Evolutionary conservation across 2,329 filamentous ascomycete genomes (phyloP).

Genomic region (Chaetomiaceae sp.): DNA sequence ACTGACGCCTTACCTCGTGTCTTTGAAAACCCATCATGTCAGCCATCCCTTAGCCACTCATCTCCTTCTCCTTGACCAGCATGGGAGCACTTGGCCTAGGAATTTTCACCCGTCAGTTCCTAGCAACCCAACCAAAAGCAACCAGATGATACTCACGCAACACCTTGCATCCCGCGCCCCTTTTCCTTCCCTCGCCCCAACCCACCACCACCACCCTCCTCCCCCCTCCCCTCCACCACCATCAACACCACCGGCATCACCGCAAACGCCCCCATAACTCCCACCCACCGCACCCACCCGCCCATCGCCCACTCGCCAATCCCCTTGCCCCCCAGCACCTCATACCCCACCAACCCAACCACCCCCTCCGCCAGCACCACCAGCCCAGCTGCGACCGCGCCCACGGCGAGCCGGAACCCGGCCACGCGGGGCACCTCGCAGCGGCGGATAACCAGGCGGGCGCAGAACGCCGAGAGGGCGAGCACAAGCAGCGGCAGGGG

Average conservation of each 20-base stretch:
- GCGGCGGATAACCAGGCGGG: conserved; percentile 22
- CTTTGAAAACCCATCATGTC: too few relatives aligned
- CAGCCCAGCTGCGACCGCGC: conserved; percentile 23
- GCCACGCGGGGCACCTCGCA: conserved; percentile 27
- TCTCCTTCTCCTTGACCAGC: too few relatives aligned
- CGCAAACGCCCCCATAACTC: conserved; percentile 15
- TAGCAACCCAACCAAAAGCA: too few relatives aligned
- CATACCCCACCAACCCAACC: conserved; percentile 18
- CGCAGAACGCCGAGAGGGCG: conserved; percentile 22
- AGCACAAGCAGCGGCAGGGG: conserved; percentile 15
- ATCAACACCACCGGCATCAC: conserved; percentile 26
- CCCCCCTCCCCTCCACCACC: conserved; percentile 26
- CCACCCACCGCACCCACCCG: not conserved
- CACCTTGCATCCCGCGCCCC: not conserved
- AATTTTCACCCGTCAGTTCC: too few relatives aligned
- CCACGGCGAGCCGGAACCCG: conserved; percentile 29
- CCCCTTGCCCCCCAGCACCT: conserved; percentile 16
- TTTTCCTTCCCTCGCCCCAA: conserved; percentile 22
- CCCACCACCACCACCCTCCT: conserved; percentile 2
- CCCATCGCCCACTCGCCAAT: conserved; percentile 4
- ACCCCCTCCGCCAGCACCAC: conserved; percentile 21
- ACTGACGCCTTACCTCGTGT: too few relatives aligned
- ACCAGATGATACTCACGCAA: not conserved
- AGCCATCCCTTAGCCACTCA: too few relatives aligned
- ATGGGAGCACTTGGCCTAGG: too few relatives aligned